Evolutionary conservation across 768 basidiomycete species (phyloP).

Genomic region (Lactarius hengduanensis): DNA sequence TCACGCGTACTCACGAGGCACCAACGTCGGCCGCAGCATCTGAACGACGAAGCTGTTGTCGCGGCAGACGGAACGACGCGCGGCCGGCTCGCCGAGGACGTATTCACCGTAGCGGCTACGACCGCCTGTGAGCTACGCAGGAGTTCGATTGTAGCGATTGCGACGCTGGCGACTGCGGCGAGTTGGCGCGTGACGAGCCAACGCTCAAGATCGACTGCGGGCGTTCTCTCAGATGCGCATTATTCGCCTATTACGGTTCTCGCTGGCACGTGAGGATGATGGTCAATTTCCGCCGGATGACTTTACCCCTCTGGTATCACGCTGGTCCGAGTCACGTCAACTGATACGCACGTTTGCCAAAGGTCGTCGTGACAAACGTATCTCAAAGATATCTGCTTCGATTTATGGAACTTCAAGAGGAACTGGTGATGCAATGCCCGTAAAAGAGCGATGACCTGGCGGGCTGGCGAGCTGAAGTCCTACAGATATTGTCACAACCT

Average conservation of each 20-base stretch:
- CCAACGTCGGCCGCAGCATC: background rate
- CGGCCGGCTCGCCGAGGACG: slow-evolving; percentile 33
- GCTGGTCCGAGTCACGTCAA: slow-evolving; percentile 13
- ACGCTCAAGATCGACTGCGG: slow-evolving; percentile 60
- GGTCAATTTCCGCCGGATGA: slow-evolving; percentile 35
- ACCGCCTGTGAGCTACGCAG: slow-evolving; percentile 56
- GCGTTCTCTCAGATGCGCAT: slow-evolving; percentile 40
- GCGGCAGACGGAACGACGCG: slow-evolving; percentile 1
- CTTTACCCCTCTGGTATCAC: slow-evolving; percentile 18
- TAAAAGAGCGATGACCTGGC: too few relatives aligned
- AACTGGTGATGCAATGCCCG: too few relatives aligned
- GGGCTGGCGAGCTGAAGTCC: too few relatives aligned
- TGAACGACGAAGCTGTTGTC: slow-evolving; percentile 2
- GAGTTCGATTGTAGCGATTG: slow-evolving; percentile 43
- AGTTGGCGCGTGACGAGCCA: slow-evolving; percentile 34
- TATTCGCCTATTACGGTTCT: slow-evolving; percentile 20
- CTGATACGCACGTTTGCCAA: too few relatives aligned
- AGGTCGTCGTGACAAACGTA: too few relatives aligned
- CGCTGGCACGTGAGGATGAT: slow-evolving; percentile 38
- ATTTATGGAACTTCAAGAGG: too few relatives aligned
- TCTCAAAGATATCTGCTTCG: too few relatives aligned
- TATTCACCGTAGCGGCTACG: background rate
- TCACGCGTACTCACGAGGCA: background rate
- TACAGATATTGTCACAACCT: slow-evolving; percentile 39
- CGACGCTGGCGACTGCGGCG: slow-evolving; percentile 44